These are phyloP conservation scores for Tubosaeta sp. DNA, from an alignment of 768 basidiomycete genomes.

Conservation along the genomic window DNA sequence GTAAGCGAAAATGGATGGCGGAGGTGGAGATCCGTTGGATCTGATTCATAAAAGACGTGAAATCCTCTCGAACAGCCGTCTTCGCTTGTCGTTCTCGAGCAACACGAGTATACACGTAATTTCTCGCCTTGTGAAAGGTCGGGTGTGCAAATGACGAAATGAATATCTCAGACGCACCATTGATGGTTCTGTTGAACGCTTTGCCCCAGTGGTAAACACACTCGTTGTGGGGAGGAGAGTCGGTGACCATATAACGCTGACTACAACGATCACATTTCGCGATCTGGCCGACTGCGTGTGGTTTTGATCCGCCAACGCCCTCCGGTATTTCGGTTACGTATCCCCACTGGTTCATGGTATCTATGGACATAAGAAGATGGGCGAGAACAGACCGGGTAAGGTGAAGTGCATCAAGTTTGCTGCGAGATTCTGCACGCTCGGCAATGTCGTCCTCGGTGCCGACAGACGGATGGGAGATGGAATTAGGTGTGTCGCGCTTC, in stretches of 20 bases:
- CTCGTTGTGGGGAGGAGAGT: conserved; percentile 49
- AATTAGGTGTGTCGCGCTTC: conserved; percentile 51
- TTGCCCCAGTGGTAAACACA: conserved; percentile 87
- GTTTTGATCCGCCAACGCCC: conserved; percentile 58
- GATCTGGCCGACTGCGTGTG: conserved; percentile 57
- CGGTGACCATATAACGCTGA: conserved; percentile 64
- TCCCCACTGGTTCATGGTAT: conserved; percentile 60
- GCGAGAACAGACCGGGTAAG: conserved; percentile 53
- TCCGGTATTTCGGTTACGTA: conserved; percentile 69
- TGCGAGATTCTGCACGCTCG: conserved; percentile 51
- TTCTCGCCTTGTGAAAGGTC: conserved; percentile 51
- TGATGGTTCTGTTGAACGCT: conserved; percentile 52
- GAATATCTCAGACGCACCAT: conserved; percentile 45
- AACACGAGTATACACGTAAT: conserved; percentile 72
- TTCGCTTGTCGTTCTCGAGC: conserved; percentile 55
- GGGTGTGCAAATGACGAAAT: background rate
- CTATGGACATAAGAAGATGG: conserved; percentile 53
- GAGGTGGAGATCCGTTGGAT: conserved; percentile 59
- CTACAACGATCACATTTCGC: conserved; percentile 78
- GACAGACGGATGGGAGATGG: conserved; percentile 62
- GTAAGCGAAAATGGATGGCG: conserved; percentile 69
- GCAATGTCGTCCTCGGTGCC: conserved; percentile 68
- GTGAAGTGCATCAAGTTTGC: conserved; percentile 47
- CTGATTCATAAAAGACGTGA: conserved; percentile 88
- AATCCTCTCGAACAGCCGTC: conserved; percentile 73